Conservation (phyloP, 805 yeast genomes). For the Suhomyces canberraensis region DNA sequence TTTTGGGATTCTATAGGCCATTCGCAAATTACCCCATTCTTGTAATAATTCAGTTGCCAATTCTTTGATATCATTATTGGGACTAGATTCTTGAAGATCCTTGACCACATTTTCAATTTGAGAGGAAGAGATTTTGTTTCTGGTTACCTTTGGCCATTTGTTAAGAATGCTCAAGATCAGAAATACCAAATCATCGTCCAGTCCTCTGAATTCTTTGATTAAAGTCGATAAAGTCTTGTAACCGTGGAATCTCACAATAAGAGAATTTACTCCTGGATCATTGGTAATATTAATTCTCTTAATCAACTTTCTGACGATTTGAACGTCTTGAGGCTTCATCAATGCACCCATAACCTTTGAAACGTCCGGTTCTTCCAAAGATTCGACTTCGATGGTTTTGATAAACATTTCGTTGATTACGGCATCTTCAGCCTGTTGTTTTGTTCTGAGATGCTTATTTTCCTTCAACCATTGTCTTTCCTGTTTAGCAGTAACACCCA, state of each 20-base stretch:
- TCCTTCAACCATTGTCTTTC: slow-evolving; percentile 71
- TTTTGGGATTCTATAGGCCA: slow-evolving; percentile 86
- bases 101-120: slow-evolving; percentile 65
- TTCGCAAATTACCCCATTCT: slow-evolving; percentile 70
- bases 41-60: slow-evolving; percentile 47
- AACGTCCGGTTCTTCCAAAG: slow-evolving; percentile 56
- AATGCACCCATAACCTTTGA: slow-evolving; percentile 77
- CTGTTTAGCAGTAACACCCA: slow-evolving; percentile 66
- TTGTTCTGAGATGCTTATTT: slow-evolving; percentile 48
- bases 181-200: slow-evolving; percentile 39
- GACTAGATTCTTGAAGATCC: slow-evolving; percentile 29
- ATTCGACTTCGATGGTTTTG: slow-evolving; percentile 50
- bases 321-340: slow-evolving; percentile 68
- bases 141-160: slow-evolving; percentile 56
- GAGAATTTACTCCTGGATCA: slow-evolving; percentile 49
- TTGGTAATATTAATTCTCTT: slow-evolving; percentile 59
- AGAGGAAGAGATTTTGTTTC: slow-evolving; percentile 72
- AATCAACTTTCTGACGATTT: slow-evolving; percentile 63
- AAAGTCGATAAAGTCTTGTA: slow-evolving; percentile 71
- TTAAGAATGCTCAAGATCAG: slow-evolving; percentile 57
- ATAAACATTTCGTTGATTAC: slow-evolving; percentile 65
- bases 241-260: slow-evolving; percentile 79
- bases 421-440: slow-evolving; percentile 53
- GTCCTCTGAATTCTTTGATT: slow-evolving; percentile 35
- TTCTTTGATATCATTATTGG: slow-evolving; percentile 24